Percentiles rank a stretch among this genome's conserved stretches.
phyloP scores from a whole-genome alignment of 805 yeast species.

The Wickerhamomyces canadensis region DNA sequence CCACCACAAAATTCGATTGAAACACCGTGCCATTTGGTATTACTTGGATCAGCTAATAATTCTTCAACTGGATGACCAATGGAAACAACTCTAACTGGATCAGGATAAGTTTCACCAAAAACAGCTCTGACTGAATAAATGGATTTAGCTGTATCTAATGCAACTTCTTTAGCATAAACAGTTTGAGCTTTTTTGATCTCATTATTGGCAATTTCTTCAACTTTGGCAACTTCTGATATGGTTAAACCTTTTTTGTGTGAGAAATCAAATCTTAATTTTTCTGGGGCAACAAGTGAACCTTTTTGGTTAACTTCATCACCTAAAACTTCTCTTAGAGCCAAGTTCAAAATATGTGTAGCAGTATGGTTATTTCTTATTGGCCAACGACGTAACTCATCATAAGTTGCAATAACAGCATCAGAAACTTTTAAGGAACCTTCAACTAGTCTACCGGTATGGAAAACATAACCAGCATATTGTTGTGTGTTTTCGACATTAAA shows the following conservation, averaged over 20 bases:
- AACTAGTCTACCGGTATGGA: slow-evolving; percentile 82
- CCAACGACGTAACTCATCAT: slow-evolving; percentile 91
- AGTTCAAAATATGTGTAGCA: slow-evolving; percentile 93
- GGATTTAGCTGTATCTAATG: slow-evolving; percentile 62
- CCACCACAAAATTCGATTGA: slow-evolving; percentile 99
- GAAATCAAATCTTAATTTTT: slow-evolving; percentile 93
- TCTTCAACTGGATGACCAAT: slow-evolving; percentile 90
- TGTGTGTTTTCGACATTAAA: slow-evolving; percentile 91
- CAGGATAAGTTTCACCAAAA: slow-evolving; percentile 98
- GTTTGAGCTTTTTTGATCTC: slow-evolving; percentile 63
- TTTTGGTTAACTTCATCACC: slow-evolving; percentile 91
- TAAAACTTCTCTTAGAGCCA: slow-evolving; percentile 76
- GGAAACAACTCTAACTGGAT: slow-evolving; percentile 96
- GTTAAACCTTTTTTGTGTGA: slow-evolving; percentile 85
- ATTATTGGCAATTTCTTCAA: slow-evolving; percentile 70
- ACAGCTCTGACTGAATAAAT: slow-evolving; percentile 93
- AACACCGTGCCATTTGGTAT: slow-evolving; percentile 66
- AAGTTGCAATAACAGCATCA: slow-evolving; percentile 75
- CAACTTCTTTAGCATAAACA: slow-evolving; percentile 82
- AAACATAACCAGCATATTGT: slow-evolving; percentile 86
- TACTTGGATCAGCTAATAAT: slow-evolving; percentile 63
- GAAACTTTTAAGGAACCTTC: slow-evolving; percentile 72
- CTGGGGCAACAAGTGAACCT: slow-evolving; percentile 95
- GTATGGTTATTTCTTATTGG: slow-evolving; percentile 97
- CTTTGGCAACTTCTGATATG: slow-evolving; percentile 61